Conservation (phyloP, 2,329 filamentous ascomycete species). For the Colletotrichum australisinense region DNA sequence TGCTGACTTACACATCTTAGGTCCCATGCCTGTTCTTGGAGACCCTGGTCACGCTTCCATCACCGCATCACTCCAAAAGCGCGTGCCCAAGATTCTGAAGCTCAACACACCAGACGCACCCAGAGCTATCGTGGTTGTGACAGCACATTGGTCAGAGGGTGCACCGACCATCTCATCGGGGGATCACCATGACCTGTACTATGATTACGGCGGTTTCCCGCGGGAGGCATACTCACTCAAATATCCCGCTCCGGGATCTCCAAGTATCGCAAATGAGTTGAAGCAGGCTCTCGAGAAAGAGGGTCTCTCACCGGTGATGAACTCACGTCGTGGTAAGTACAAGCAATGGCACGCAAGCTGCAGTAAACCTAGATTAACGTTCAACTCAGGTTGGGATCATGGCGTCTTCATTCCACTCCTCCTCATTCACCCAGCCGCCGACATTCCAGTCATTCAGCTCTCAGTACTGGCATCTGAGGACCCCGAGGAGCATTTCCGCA, state of each 20-base stretch:
- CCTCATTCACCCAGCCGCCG: constrained; percentile 63
- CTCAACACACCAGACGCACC: constrained; percentile 62
- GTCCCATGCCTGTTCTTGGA: constrained; percentile 68
- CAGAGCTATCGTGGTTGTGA: constrained; percentile 66
- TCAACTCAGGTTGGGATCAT: constrained; percentile 63
- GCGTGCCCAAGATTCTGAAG: constrained; percentile 66
- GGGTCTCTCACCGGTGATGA: constrained; percentile 56
- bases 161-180: constrained; percentile 63
- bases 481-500: constrained; percentile 58
- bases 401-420: constrained; percentile 70
- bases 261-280: constrained; percentile 62
- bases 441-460: constrained; percentile 67
- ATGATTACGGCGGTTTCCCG: constrained; percentile 72
- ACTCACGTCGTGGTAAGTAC: constrained; percentile 46
- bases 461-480: constrained; percentile 65
- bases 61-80: constrained; percentile 61
- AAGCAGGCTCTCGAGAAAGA: constrained; percentile 55
- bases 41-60: constrained; percentile 65
- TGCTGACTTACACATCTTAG: constrained; percentile 39
- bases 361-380: background rate
- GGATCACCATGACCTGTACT: constrained; percentile 59
- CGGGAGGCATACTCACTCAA: constrained; percentile 64
- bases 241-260: constrained; percentile 67
- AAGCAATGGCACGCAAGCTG: constrained; percentile 34
- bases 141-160: constrained; percentile 66